A percentile compares a stretch with the other conserved stretches of the same genome.
phyloP scores from a whole-genome alignment of 1,284 basidiomycete genomes.

The Ustilago bromivora region DNA sequence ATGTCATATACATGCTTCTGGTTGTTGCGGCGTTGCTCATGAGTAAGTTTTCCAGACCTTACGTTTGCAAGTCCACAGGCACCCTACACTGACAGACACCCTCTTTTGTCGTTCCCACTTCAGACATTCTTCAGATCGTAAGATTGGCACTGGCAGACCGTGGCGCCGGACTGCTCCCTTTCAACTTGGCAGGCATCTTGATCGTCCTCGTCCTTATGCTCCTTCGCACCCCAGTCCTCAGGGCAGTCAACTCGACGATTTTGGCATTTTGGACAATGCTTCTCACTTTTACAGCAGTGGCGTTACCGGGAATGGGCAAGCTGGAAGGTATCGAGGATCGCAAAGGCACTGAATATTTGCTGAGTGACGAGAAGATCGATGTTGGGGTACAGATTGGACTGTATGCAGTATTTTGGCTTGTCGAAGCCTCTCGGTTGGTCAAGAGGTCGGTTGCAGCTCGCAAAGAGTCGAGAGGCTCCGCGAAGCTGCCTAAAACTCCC shows the following conservation, averaged over 20 bases:
- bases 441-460: slow-evolving; percentile 1
- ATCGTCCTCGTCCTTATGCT: slow-evolving; percentile 53
- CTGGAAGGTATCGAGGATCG: slow-evolving; percentile 43
- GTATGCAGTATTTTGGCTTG: slow-evolving; percentile 44
- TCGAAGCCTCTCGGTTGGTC: slow-evolving; percentile 21
- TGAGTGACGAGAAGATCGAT: slow-evolving; percentile 54
- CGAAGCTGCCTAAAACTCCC: slow-evolving; percentile 12
- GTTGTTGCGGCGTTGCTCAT: slow-evolving; percentile 52
- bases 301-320: slow-evolving; percentile 34
- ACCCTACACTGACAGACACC: background rate
- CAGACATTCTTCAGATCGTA: slow-evolving; percentile 58
- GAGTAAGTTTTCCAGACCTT: slow-evolving; percentile 39
- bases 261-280: slow-evolving; percentile 49
- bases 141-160: slow-evolving; percentile 56
- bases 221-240: slow-evolving; percentile 5
- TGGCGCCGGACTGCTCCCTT: slow-evolving; percentile 53
- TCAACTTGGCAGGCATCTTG: slow-evolving; percentile 51
- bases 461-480: slow-evolving; percentile 7
- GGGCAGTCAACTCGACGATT: slow-evolving; percentile 23
- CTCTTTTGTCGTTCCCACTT: background rate
- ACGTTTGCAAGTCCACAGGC: background rate
- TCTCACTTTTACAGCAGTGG: slow-evolving; percentile 46
- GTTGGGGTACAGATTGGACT: slow-evolving; percentile 50
- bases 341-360: slow-evolving; percentile 47
- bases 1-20: slow-evolving; percentile 48